Evolutionary conservation across 768 basidiomycete species (phyloP), one percentile per base, ranked within the genome.

Genomic region (Pulveroboletus sp.): DNA sequence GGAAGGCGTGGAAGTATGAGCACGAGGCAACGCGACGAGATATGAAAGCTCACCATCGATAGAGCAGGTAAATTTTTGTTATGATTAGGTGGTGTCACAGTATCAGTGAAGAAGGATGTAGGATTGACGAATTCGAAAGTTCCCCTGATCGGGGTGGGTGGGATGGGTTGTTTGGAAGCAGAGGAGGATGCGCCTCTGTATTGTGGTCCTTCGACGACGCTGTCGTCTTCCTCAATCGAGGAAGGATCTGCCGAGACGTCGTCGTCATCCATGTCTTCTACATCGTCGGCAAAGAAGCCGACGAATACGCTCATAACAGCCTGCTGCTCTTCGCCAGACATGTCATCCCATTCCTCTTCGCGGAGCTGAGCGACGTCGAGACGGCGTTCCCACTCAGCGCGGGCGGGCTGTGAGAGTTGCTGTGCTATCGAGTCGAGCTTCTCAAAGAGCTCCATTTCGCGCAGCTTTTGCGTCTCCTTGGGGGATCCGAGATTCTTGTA

Each of bases 351-450:
- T 38, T 68, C 57, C 23, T 68, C 58, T 52, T 67, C 67, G 6
- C 49, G 55, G 6, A 68, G 43, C 23, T 65, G 65, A 0, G 61
- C 61, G 40, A 62, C 56, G 14, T 58, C 59, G 40, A 68, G 66
- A 38, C 65, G 67, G 36, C 53, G 62, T n/a, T 67, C 68, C 66
- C 66, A 68, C 61, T 68, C 65, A 1, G n/a, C 24, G 31, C 68
- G 65, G 23, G 66, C 66, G 6, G 65, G 68, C 53, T 62, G 50
- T 47, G 66, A 49, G 23, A 68, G 65, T 10, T 55, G 58, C 29
- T 36, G 42, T 38, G 53, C 58, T 13, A 68, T 36, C 4, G 58
- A 38, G 32, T 59, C 53, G 53, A 63, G 55, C 23, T 35, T 55
- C 47, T 65, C 56, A 16, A 53, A 65, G 24, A 63, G 57, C 41